phyloP scores from a whole-genome alignment of 768 basidiomycete genomes.

The Russula sp. region DNA sequence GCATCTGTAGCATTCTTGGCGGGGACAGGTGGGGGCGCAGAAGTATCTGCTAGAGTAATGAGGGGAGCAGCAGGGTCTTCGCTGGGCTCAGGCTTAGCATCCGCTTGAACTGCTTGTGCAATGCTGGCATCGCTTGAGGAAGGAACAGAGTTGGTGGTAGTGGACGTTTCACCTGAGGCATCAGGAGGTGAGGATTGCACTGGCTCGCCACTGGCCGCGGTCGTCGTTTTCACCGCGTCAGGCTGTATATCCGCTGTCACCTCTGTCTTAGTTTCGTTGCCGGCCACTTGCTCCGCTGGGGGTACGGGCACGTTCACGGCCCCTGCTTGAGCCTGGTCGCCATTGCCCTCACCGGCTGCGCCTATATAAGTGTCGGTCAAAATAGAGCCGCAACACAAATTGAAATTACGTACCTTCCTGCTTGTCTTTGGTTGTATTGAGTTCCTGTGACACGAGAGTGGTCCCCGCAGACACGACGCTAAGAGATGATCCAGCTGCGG shows the following conservation, averaged over 20 bases:
- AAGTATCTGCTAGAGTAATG: neutral
- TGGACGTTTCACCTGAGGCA: neutral
- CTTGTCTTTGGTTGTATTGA: neutral
- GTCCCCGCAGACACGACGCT: slow-evolving; percentile 1
- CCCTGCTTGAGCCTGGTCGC: neutral
- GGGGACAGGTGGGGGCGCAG: neutral
- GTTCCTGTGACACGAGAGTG: slow-evolving; percentile 1
- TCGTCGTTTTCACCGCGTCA: neutral
- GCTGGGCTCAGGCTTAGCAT: neutral
- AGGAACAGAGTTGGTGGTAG: neutral
- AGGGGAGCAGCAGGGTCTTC: neutral
- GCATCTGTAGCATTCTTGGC: neutral
- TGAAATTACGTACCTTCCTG: neutral
- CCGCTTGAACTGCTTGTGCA: neutral
- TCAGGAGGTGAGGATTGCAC: neutral
- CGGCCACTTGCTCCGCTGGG: neutral
- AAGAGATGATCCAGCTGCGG: neutral
- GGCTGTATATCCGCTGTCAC: neutral
- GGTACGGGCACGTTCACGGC: neutral
- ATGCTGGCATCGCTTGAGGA: neutral
- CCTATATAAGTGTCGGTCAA: neutral
- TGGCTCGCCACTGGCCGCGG: neutral
- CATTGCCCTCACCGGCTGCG: neutral
- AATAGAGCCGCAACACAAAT: neutral
- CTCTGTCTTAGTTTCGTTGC: neutral